phyloP scores from a whole-genome alignment of 208 protist genomes.

The Wallacemonas rigidus region DNA sequence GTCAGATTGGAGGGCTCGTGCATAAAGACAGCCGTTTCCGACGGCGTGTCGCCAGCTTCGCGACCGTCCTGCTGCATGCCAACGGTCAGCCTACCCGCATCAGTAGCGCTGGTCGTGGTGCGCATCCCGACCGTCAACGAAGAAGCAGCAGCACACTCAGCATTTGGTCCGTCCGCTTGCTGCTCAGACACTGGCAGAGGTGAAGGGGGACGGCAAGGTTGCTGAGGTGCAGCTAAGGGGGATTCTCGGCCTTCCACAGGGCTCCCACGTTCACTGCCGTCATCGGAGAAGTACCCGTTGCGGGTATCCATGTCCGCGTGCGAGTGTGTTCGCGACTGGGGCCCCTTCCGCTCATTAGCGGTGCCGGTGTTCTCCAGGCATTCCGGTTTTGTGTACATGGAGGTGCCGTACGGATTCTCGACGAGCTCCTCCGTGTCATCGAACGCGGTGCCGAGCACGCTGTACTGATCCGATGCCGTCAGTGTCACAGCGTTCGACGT shows the following conservation, averaged over 20 bases:
- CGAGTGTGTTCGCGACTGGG: neutral
- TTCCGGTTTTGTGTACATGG: conserved; percentile 1
- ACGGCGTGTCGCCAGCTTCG: neutral
- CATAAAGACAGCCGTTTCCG: neutral
- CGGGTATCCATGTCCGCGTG: neutral
- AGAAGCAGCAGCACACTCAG: neutral
- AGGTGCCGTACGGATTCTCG: conserved; percentile 12
- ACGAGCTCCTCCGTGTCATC: neutral
- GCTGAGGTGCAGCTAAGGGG: neutral
- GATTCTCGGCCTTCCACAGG: neutral
- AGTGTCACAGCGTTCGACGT: conserved; percentile 4
- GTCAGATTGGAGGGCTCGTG: conserved; percentile 16
- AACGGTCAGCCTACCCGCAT: neutral
- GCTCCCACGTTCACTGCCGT: neutral
- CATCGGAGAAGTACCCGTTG: neutral
- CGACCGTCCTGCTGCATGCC: neutral
- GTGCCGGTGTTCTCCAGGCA: neutral
- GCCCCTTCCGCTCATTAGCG: neutral
- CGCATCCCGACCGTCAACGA: neutral
- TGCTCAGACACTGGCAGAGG: neutral
- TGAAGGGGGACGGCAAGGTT: neutral
- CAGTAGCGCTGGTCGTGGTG: neutral
- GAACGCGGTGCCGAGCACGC: conserved; percentile 16
- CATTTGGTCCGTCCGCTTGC: neutral
- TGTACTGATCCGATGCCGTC: conserved; percentile 7